A percentile compares a stretch with the other conserved stretches of the same genome.
phyloP scores from a whole-genome alignment of 441 rosid species.

The Jatropha podagrica region DNA sequence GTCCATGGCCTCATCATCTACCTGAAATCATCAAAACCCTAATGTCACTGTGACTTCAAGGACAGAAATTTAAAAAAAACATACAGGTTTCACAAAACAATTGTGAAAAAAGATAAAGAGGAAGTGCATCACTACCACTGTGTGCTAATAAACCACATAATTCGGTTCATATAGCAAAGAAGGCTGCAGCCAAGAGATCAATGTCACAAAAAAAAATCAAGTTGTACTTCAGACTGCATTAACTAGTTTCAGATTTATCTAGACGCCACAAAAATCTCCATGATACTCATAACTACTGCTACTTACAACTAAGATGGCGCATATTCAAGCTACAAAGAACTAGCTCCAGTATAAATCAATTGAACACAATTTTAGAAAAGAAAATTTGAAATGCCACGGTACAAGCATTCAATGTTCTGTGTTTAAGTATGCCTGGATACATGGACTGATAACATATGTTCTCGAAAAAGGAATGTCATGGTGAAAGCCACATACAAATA shows the following conservation, averaged over 20 bases:
- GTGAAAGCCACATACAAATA: neutral
- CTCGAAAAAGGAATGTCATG: neutral
- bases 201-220: neutral
- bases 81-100: neutral
- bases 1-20: constrained; percentile 88
- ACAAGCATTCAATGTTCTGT: neutral
- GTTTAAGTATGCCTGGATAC: neutral
- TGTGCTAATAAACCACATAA: neutral
- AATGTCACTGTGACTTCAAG: neutral
- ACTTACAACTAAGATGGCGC: neutral
- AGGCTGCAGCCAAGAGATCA: neutral
- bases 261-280: neutral
- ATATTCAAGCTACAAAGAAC: neutral
- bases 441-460: neutral
- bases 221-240: neutral
- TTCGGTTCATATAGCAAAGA: neutral
- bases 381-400: neutral
- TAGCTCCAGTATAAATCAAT: neutral
- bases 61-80: neutral
- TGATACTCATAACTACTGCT: neutral
- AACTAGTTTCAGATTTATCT: neutral
- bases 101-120: neutral
- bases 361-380: neutral
- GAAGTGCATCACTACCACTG: neutral
- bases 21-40: constrained; percentile 37